Evolutionary conservation across 2,329 filamentous ascomycete genomes (phyloP).

Genomic region (Colletotrichum higginsianum): DNA sequence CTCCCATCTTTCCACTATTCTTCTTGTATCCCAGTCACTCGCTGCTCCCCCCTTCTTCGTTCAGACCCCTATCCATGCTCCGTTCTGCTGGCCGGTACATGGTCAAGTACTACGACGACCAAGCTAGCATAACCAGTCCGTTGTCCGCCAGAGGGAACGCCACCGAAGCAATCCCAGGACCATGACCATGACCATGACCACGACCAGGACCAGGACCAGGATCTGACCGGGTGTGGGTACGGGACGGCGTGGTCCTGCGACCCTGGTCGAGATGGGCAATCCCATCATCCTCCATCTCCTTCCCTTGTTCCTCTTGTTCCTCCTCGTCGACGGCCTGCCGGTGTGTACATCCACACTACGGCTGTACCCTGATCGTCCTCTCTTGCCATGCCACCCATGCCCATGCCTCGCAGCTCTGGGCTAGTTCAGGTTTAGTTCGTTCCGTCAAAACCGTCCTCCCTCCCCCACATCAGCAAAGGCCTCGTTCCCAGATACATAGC

Average conservation of each 20-base stretch:
- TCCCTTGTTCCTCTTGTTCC: conserved; percentile 5
- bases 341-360: no score
- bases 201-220: conserved; percentile 25
- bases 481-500: conserved; percentile 51
- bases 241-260: conserved; percentile 39
- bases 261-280: conserved; percentile 40
- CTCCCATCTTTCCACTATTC: conserved; percentile 51
- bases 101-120: conserved; percentile 37
- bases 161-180: conserved; percentile 45
- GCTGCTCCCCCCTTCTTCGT: conserved; percentile 21
- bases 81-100: conserved; percentile 29
- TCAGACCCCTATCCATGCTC: conserved; percentile 53
- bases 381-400: conserved; percentile 53
- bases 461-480: conserved; percentile 51
- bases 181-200: conserved; percentile 22
- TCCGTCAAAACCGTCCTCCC: conserved; percentile 52
- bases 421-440: conserved; percentile 57
- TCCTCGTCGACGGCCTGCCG: conserved; percentile 32
- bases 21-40: conserved; percentile 37
- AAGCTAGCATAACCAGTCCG: conserved; percentile 42
- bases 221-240: conserved; percentile 39
- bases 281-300: conserved; percentile 26
- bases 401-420: conserved; percentile 55
- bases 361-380: conserved; percentile 48
- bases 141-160: conserved; percentile 41